Evolutionary conservation across 371 early-diverging fungal genomes (phyloP), one percentile per base, ranked within the genome.

Genomic region (Apophysomyces trapeziformis): DNA sequence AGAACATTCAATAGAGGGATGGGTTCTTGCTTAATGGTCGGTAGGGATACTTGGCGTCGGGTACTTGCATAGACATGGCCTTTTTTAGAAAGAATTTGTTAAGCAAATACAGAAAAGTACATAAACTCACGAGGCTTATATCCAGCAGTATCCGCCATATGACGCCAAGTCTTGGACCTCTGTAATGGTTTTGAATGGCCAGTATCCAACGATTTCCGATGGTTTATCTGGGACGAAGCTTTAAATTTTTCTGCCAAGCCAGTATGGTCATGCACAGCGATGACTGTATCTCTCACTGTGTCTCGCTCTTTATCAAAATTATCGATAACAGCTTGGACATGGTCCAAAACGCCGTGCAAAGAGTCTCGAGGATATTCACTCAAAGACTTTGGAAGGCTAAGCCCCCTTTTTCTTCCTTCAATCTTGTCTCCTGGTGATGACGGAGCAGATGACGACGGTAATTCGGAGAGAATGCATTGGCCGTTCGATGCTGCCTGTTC

Each of bases 221-320:
- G 37, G 37, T 58, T 58, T 36, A 14, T 35, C 35, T 0, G 39
- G 58, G 26, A 44, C 21, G 61, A 36, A 46, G 9, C 21, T 26
- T 61, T 67, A 61, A 70, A 68, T 60, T 68, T 65, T 36, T 75
- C 74, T 60, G 88, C 84, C 83, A 87, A 76, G 38, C 78, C 66
- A n/a, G 76, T 56, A 38, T 76, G 74, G 8, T 82, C 63, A 0
- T 89, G 89, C 35, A 90, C 87, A 7, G 82, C 70, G 71, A 83
- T 83, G 36, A 83, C 79, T 16, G 76, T 74, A 63, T 78, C 79
- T 50, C 83, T 67, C 18, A 79, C 80, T 7, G 68, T 61, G 38
- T 83, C 83, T 60, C 83, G 70, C 47, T 83, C 83, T 61, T 83
- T 80, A 43, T 77, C 83, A 66, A 83, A 83, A 57, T 70, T 65